Conservation (phyloP, 139 green algal species). For the Coelastrella sp. region DNA sequence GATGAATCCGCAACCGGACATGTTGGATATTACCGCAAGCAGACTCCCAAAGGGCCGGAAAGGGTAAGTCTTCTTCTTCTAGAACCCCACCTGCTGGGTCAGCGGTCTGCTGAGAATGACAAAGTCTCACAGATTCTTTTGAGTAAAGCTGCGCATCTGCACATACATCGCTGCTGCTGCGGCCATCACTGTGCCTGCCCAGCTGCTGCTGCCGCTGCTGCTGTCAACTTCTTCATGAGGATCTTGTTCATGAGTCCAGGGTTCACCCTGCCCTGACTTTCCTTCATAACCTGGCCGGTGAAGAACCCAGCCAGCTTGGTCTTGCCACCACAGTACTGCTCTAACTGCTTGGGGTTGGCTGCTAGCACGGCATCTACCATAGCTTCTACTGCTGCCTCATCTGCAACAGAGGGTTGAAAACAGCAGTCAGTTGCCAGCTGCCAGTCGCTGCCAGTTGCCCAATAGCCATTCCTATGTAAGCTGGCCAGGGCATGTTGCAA, state of each 20-base stretch:
- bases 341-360: slow-evolving; percentile 88
- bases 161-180: not conserved
- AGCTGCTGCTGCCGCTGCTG: slow-evolving; percentile 25
- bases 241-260: slow-evolving; percentile 85
- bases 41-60: too few relatives aligned
- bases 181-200: not conserved
- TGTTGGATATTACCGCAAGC: too few relatives aligned
- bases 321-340: slow-evolving; percentile 86
- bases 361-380: slow-evolving; percentile 89
- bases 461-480: too few relatives aligned
- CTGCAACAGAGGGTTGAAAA: slow-evolving; percentile 35
- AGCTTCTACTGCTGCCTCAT: slow-evolving; percentile 76
- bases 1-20: too few relatives aligned
- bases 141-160: not conserved
- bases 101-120: too few relatives aligned
- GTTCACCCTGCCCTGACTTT: slow-evolving; percentile 84
- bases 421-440: too few relatives aligned
- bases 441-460: too few relatives aligned
- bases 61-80: too few relatives aligned
- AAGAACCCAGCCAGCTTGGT: slow-evolving; percentile 94
- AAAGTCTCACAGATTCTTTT: too few relatives aligned
- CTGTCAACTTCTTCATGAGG: slow-evolving; percentile 74
- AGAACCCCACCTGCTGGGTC: too few relatives aligned
- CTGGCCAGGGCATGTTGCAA: too few relatives aligned
- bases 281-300: slow-evolving; percentile 86